Percentiles rank a stretch among this genome's conserved stretches.
Conservation (phyloP, 768 basidiomycete genomes). For the Termitomyces sp. region DNA sequence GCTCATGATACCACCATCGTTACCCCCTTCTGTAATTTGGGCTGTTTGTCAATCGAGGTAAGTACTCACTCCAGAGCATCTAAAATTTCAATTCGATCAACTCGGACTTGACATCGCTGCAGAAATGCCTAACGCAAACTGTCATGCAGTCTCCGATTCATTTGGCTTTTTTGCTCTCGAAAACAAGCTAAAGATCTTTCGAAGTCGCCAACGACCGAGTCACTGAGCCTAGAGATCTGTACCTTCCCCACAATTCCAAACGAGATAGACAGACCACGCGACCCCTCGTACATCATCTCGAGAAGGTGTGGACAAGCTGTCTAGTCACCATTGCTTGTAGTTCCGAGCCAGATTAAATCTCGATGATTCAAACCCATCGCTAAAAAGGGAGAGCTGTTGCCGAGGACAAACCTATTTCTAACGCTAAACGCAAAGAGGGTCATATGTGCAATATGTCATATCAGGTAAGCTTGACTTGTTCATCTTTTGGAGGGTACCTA, state of each 20-base stretch:
- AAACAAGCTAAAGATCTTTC: constrained; percentile 37
- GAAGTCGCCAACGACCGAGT: constrained; percentile 8
- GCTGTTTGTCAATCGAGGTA: neutral
- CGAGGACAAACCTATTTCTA: neutral
- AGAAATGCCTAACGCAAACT: constrained; percentile 8
- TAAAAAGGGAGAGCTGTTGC: constrained; percentile 3
- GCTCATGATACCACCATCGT: neutral
- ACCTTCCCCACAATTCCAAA: neutral
- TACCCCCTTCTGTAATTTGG: constrained; percentile 12
- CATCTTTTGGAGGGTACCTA: no score
- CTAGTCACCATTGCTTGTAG: constrained; percentile 20
- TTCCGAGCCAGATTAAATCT: constrained; percentile 24
- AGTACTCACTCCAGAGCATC: neutral
- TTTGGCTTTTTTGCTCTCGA: constrained; percentile 57
- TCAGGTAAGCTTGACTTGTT: no score
- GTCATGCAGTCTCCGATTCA: constrained; percentile 37
- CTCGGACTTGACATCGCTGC: neutral
- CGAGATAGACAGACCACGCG: constrained; percentile 4
- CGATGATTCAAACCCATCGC: constrained; percentile 24
- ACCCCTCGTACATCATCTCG: constrained; percentile 30
- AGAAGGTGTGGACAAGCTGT: constrained; percentile 24
- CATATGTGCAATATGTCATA: no score
- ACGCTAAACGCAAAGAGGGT: no score
- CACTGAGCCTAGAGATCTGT: neutral
- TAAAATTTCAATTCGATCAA: constrained; percentile 3